Base-by-base conservation (phyloP, 73 alveolate genomes). In the Paramecium tetraurelia region DNA sequence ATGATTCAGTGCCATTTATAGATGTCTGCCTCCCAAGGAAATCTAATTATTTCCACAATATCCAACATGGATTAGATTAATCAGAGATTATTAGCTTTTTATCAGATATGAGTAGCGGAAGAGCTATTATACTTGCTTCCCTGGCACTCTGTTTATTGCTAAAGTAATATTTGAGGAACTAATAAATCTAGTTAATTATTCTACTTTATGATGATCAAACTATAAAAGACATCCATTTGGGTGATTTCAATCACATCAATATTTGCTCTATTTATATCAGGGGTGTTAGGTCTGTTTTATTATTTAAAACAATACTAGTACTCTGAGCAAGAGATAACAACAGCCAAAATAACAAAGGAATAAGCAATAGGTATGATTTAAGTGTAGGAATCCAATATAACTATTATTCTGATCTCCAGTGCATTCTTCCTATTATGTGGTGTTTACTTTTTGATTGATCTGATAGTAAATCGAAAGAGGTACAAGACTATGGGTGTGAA, bases 31-130 rank as follows among this genome's bases (percentile, higher is more conserved):
- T 72, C 14, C 86, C 86, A 33, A 72, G 16, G 18, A 72, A 72
- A 29, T 5, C 57, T 14, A 29, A 0, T 20, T 72, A 35, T 72
- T 72, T 72, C 33, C 18, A 36, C 1, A 72, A 72, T 38, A 72
- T 72, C 10, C 14, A 35, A n/a, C 21, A 35, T n/a, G 86, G 59
- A 29, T 72, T 72, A 72, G 50, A 72, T 6, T 20, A 72, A 40
- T 36, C 57, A 29, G 7, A 16, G 5, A 40, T 72, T 0, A 72
- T 72, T 36, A 72, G 36, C 6, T 33, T 72, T 72, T 72, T 72
- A 72, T 72, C 86, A 4, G 86, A 72, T 72, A 33, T 72, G 9
- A 36, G 59, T 72, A 72, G n/a, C 7, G 86, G 86, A 35, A 72
- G 40, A 20, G 12, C 35, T 0, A 33, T 72, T 2, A 72, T 72